A percentile compares a stretch with the other conserved stretches of the same genome.
phyloP scores from a whole-genome alignment of 2,329 filamentous ascomycete genomes.

The Paecilomyces dactylethromorphus region DNA sequence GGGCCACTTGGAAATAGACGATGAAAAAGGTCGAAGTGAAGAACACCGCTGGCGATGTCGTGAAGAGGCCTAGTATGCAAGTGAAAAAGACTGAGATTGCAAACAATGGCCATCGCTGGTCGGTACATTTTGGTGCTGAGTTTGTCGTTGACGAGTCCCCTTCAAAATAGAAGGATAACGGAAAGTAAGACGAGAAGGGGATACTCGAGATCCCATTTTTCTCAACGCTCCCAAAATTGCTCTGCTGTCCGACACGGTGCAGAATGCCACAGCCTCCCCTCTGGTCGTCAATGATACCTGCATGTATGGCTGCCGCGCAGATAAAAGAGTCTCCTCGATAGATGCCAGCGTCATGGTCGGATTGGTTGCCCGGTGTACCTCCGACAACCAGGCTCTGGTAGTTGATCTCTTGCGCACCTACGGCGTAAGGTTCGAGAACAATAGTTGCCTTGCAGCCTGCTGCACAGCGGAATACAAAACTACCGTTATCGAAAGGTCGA shows the following conservation, averaged over 20 bases:
- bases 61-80: conserved; percentile 49
- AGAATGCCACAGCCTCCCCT: conserved; percentile 53
- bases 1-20: conserved; percentile 55
- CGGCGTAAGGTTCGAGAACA: conserved; percentile 49
- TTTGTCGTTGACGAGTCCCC: conserved; percentile 17
- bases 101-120: conserved; percentile 54
- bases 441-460: conserved; percentile 49
- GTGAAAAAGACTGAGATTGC: conserved; percentile 50
- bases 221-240: conserved; percentile 38
- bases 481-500: conserved; percentile 49
- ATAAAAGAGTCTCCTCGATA: conserved; percentile 58
- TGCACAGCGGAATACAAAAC: conserved; percentile 53
- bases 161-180: conserved; percentile 51
- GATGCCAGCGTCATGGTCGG: conserved; percentile 35
- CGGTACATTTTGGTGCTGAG: conserved; percentile 39
- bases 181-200: conserved; percentile 51
- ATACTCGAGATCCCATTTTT: conserved; percentile 48
- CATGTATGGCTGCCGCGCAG: conserved; percentile 54
- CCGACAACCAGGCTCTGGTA: conserved; percentile 52
- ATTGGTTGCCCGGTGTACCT: conserved; percentile 37
- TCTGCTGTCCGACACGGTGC: conserved; percentile 45
- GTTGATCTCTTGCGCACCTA: conserved; percentile 50
- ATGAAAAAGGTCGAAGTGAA: conserved; percentile 50
- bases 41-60: conserved; percentile 50
- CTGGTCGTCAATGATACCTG: conserved; percentile 49